Base-by-base conservation (phyloP, 1,284 basidiomycete species). In the Papiliotrema nemorosa region DNA sequence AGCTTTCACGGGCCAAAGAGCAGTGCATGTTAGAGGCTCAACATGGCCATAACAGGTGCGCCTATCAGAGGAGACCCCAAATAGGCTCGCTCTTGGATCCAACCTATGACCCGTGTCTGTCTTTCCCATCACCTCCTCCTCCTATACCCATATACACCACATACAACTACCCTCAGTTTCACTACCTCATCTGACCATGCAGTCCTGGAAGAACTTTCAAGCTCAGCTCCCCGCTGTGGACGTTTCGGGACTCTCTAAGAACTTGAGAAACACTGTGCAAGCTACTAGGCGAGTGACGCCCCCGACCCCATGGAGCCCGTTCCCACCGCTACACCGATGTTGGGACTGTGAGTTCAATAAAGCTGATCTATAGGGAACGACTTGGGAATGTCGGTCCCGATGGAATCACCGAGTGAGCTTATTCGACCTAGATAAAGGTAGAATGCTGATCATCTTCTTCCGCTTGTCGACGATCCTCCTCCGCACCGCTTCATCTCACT, bases 381-480 rank as follows among this genome's bases (percentile, higher is more conserved):
- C 80, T 97, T 3, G 94, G 94, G 24, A 85, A 90, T 64, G 83
- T 96, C 51, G 82, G 88, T 14, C 81, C 87, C 20, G 90, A 91
- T 55, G 93, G 94, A 63, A 94, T 98, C 68, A 98, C 94, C 18
- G 94, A 97, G 76, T 81, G 45, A 52, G 73, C 92, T 33, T 44
- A 22, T n/a, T 2, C n/a, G 7, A 26, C 24, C 44, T n/a, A 35
- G 16, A 26, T 13, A 22, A 3, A n/a, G 22, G 21, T n/a, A 20
- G 20, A 7, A 12, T 31, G 21, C 48, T 43, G 24, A 39, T 26
- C 24, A 47, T 40, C 5, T 24, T 24, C 35, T 20, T 24, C 4
- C 16, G n/a, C 43, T 44, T 9, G 18, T 37, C 35, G 6, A 37
- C 35, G n/a, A 37, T 18, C 35, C n/a, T 37, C 35, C 7, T 37